These are phyloP conservation scores for Entamoeba histolytica DNA, from an alignment of 208 protist species.

Conservation along the genomic window DNA sequence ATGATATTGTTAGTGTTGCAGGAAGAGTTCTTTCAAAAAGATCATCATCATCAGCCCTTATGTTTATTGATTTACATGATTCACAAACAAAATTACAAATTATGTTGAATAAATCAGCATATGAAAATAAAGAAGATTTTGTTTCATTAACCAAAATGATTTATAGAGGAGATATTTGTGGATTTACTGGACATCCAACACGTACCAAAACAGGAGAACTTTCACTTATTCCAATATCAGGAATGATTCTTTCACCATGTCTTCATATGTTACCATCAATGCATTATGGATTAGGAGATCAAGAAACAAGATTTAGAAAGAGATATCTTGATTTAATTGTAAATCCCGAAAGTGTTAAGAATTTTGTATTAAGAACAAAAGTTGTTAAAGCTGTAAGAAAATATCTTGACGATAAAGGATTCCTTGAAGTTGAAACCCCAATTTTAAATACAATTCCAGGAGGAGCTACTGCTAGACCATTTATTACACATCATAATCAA, in stretches of 20 bases:
- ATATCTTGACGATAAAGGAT: constrained; percentile 24
- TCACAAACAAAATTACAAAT: no score
- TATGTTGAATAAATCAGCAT: no score
- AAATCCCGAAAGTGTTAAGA: constrained; percentile 63
- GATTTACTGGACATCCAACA: constrained; percentile 61
- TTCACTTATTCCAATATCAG: constrained; percentile 40
- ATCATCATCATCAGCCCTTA: no score
- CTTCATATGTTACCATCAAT: constrained; percentile 84
- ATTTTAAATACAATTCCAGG: constrained; percentile 91
- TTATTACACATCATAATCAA: constrained; percentile 96
- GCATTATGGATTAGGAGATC: background rate
- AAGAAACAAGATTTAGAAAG: constrained; percentile 40
- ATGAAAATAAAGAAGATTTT: no score
- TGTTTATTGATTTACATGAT: no score
- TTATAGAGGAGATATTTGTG: constrained; percentile 90
- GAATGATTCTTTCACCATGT: constrained; percentile 69
- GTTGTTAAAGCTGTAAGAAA: constrained; percentile 84
- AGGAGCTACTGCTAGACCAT: constrained; percentile 90
- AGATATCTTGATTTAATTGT: constrained; percentile 96
- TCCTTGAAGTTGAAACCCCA: constrained; percentile 76
- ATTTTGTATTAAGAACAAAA: constrained; percentile 62
- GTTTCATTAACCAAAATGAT: constrained; percentile 37
- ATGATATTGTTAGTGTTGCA: no score
- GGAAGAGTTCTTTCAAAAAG: no score
- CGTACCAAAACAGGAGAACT: constrained; percentile 48